Percentiles rank a stretch among this genome's conserved stretches.
phyloP scores from a whole-genome alignment of 352 stramenopile genomes.

The Phytophthora europaea region DNA sequence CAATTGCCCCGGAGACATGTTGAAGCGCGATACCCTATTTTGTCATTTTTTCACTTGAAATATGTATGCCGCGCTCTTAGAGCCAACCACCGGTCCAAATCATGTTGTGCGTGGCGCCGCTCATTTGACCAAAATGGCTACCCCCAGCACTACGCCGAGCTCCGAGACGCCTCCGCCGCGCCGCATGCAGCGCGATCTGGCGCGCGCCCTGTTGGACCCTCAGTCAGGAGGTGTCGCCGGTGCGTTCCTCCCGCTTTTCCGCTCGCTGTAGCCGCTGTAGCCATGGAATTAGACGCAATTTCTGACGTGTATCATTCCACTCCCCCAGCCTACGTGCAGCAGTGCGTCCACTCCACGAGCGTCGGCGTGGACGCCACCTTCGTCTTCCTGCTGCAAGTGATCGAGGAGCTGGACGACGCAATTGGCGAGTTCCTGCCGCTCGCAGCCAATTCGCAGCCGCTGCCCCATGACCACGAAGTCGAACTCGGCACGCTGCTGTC shows the following conservation, averaged over 20 bases:
- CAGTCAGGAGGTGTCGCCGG: conserved; percentile 41
- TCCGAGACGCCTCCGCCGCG: conserved; percentile 4
- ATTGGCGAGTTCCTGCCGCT: conserved; percentile 46
- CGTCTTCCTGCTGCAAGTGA: conserved; percentile 71
- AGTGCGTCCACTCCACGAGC: conserved; percentile 79
- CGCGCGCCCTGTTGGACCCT: conserved; percentile 37
- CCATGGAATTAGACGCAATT: neutral
- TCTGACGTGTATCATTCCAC: conserved; percentile 5
- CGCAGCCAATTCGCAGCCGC: conserved; percentile 28
- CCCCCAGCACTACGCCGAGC: conserved; percentile 7
- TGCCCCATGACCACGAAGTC: conserved; percentile 68
- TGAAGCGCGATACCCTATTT: conserved; percentile 19
- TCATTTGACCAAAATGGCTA: conserved; percentile 23
- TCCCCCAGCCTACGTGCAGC: conserved; percentile 68
- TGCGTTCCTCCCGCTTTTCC: conserved; percentile 11
- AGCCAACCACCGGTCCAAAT: conserved; percentile 25
- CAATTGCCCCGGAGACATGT: conserved; percentile 24
- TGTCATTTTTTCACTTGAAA: conserved; percentile 16
- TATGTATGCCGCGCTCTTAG: conserved; percentile 23
- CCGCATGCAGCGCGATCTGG: conserved; percentile 43
- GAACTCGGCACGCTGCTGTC: conserved; percentile 80
- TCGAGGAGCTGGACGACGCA: conserved; percentile 72
- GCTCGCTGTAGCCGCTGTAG: neutral
- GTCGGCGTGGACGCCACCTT: conserved; percentile 67
- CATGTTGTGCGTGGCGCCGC: conserved; percentile 18